Evolutionary conservation across 1,284 basidiomycete genomes (phyloP).

Genomic region (Coniferiporia sulphurascens): DNA sequence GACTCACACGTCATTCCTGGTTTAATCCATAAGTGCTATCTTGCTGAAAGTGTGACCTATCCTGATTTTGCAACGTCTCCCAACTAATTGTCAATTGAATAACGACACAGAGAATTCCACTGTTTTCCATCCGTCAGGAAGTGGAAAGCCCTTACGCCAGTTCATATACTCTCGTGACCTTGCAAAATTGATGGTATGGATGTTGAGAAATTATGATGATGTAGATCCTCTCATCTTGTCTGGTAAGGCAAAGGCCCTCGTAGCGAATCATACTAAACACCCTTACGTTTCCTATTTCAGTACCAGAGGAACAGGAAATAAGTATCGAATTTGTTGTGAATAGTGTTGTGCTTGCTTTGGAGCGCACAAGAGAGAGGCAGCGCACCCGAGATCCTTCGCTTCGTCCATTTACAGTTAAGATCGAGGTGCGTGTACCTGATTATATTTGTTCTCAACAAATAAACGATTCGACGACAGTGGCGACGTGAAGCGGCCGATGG

Average conservation of each 20-base stretch:
- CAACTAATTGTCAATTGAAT: no score
- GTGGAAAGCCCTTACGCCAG: constrained; percentile 84
- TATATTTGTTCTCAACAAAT: constrained; percentile 37
- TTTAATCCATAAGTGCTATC: constrained; percentile 83
- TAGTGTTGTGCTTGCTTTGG: constrained; percentile 73
- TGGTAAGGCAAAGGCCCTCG: constrained; percentile 37
- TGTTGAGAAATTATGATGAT: constrained; percentile 80
- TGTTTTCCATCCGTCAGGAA: constrained; percentile 78
- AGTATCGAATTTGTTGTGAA: constrained; percentile 83
- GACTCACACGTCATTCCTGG: constrained; percentile 88
- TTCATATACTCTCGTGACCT: constrained; percentile 94
- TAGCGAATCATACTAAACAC: background rate
- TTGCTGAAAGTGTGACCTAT: constrained; percentile 67
- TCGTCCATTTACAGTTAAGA: constrained; percentile 10
- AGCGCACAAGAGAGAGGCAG: constrained; percentile 47
- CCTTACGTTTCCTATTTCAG: constrained; percentile 31
- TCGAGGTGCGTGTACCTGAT: constrained; percentile 1
- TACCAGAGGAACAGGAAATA: constrained; percentile 86
- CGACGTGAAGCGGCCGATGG: constrained; percentile 51
- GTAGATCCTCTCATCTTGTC: constrained; percentile 88
- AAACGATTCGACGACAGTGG: constrained; percentile 37
- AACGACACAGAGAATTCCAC: constrained; percentile 63
- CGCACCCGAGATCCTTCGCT: constrained; percentile 33
- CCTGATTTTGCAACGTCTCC: background rate
- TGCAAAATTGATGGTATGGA: constrained; percentile 91